Percentiles rank a stretch among this genome's conserved stretches.
These are phyloP conservation scores for Yamadazyma triangularis DNA, from an alignment of 1,139 yeast genomes.

Conservation along the genomic window DNA sequence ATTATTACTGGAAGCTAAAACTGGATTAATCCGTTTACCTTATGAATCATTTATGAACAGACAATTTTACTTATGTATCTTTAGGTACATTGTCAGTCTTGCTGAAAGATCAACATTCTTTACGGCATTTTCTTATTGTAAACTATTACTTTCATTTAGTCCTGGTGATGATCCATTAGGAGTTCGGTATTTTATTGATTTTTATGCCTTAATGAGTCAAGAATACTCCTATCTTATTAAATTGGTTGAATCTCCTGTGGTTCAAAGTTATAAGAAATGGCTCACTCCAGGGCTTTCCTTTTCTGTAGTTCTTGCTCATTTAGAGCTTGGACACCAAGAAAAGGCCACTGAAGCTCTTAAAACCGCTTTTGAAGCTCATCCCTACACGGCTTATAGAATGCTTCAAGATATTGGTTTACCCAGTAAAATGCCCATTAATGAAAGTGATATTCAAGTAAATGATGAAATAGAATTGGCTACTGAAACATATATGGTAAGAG, in stretches of 20 bases:
- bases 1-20: conserved; percentile 45
- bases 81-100: conserved; percentile 65
- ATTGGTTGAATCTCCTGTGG: conserved; percentile 50
- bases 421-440: conserved; percentile 16
- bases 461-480: conserved; percentile 31
- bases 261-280: conserved; percentile 61
- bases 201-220: conserved; percentile 64
- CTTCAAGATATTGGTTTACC: conserved; percentile 38
- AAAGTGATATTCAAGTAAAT: conserved; percentile 17
- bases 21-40: conserved; percentile 67
- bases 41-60: conserved; percentile 73
- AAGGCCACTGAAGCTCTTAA: conserved; percentile 46
- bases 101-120: conserved; percentile 74
- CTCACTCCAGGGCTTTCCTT: conserved; percentile 69
- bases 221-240: conserved; percentile 61
- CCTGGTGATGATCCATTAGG: conserved; percentile 87
- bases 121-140: conserved; percentile 75
- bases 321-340: conserved; percentile 31
- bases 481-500: conserved; percentile 52
- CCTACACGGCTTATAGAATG: conserved; percentile 53
- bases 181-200: conserved; percentile 77
- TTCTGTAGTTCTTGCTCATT: conserved; percentile 61
- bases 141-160: conserved; percentile 59
- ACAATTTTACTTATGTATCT: conserved; percentile 68
- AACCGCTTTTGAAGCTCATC: conserved; percentile 53